Conservation (phyloP, 208 protist genomes). For the Acanthamoeba royreba region DNA sequence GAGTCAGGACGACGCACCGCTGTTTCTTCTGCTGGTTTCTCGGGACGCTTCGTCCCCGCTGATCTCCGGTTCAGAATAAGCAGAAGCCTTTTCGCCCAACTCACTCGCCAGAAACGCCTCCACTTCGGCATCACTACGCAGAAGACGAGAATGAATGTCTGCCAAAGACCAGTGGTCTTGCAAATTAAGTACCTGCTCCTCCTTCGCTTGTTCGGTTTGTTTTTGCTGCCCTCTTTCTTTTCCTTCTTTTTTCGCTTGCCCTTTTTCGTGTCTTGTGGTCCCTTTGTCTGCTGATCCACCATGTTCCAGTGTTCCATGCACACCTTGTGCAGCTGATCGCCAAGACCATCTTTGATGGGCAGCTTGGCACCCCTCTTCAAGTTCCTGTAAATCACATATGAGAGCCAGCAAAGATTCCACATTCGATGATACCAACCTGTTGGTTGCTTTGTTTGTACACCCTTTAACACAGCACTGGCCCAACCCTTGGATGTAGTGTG, state of each 20-base stretch:
- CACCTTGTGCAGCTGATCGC: background rate
- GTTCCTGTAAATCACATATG: background rate
- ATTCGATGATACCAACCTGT: background rate
- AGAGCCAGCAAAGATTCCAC: background rate
- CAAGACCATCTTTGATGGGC: background rate
- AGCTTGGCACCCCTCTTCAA: background rate
- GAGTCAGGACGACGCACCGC: no score
- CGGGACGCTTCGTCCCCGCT: background rate
- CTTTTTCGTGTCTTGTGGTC: background rate
- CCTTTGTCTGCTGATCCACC: background rate
- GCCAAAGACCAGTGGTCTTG: no score
- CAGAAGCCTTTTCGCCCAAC: background rate
- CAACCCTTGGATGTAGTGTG: background rate
- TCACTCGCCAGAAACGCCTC: slow-evolving; percentile 1
- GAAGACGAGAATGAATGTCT: no score
- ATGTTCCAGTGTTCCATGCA: slow-evolving; percentile 30
- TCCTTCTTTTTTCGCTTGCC: background rate
- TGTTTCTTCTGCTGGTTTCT: no score
- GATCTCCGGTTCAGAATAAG: background rate
- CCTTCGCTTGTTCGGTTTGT: no score
- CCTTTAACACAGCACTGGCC: background rate
- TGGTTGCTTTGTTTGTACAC: slow-evolving; percentile 23
- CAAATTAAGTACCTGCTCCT: no score
- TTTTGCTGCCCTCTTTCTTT: no score
- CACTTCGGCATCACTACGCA: background rate